These are phyloP conservation scores for Pyrenophora graminea DNA, from an alignment of 2,329 filamentous ascomycete genomes.

Conservation along the genomic window DNA sequence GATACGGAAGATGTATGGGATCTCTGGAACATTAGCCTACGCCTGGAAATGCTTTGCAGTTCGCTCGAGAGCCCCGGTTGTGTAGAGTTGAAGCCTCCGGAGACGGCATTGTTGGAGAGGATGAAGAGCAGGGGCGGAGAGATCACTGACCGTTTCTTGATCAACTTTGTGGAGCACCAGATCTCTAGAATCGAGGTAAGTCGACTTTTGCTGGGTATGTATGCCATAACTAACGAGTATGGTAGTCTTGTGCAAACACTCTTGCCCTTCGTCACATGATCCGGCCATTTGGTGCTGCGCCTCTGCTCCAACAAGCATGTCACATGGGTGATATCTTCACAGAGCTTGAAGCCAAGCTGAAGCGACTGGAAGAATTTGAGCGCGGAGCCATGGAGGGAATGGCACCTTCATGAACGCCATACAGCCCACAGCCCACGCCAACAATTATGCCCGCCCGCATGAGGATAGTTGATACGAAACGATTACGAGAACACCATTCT, in stretches of 20 bases:
- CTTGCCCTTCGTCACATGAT: conserved; percentile 79
- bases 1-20: conserved; percentile 86
- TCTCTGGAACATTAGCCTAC: conserved; percentile 84
- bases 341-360: conserved; percentile 64
- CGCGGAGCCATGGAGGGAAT: conserved; percentile 34
- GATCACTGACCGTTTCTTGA: conserved; percentile 82
- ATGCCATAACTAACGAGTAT: conserved; percentile 25
- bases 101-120: conserved; percentile 79
- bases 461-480: too few species aligned
- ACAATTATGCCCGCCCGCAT: too few species aligned
- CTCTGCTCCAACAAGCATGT: conserved; percentile 72
- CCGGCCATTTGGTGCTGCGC: conserved; percentile 66
- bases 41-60: conserved; percentile 91
- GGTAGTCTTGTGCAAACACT: conserved; percentile 77
- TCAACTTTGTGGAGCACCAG: conserved; percentile 92
- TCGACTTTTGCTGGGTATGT: conserved; percentile 7
- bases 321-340: conserved; percentile 75
- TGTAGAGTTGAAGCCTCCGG: conserved; percentile 72
- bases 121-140: conserved; percentile 76
- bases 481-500: too few species aligned
- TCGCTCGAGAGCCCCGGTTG: conserved; percentile 73
- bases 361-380: conserved; percentile 60
- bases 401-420: conserved; percentile 26
- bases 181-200: conserved; percentile 93
- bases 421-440: not conserved